Conservation (phyloP, 2,329 filamentous ascomycete species). For the Aspergillus calidoustus region DNA sequence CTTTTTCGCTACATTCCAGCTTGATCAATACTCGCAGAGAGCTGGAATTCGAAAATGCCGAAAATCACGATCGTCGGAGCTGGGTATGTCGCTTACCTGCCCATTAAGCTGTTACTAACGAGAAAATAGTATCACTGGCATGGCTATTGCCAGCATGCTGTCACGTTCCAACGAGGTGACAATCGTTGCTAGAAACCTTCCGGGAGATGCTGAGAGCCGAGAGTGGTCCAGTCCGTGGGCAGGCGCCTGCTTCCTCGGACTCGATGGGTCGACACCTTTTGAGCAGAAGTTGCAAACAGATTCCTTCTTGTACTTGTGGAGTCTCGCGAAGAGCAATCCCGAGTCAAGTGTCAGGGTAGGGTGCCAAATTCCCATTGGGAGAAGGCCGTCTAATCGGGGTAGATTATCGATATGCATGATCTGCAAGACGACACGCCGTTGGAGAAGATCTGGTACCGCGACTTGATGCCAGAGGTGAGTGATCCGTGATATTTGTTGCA, state of each 20-base stretch:
- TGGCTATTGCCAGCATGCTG: slow-evolving; percentile 15
- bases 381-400: neutral
- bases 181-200: slow-evolving; percentile 39
- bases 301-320: slow-evolving; percentile 16
- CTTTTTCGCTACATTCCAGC: neutral
- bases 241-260: slow-evolving; percentile 37
- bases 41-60: slow-evolving; percentile 3
- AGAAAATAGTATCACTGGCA: slow-evolving; percentile 13
- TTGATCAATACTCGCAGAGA: neutral
- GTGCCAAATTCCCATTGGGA: neutral
- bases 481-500: neutral
- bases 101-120: neutral
- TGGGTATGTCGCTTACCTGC: neutral
- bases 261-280: slow-evolving; percentile 16
- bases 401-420: slow-evolving; percentile 17
- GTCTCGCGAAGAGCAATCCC: slow-evolving; percentile 12
- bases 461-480: slow-evolving; percentile 26
- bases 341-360: slow-evolving; percentile 17
- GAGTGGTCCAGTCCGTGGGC: slow-evolving; percentile 41
- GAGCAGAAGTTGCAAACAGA: slow-evolving; percentile 37
- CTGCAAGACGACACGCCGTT: slow-evolving; percentile 19
- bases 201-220: slow-evolving; percentile 30
- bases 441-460: slow-evolving; percentile 14
- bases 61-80: slow-evolving; percentile 23
- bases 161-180: slow-evolving; percentile 27